A percentile compares a stretch with the other conserved stretches of the same genome.
These are phyloP conservation scores for Lentinula boryana DNA, from an alignment of 768 basidiomycete genomes.

Conservation along the genomic window DNA sequence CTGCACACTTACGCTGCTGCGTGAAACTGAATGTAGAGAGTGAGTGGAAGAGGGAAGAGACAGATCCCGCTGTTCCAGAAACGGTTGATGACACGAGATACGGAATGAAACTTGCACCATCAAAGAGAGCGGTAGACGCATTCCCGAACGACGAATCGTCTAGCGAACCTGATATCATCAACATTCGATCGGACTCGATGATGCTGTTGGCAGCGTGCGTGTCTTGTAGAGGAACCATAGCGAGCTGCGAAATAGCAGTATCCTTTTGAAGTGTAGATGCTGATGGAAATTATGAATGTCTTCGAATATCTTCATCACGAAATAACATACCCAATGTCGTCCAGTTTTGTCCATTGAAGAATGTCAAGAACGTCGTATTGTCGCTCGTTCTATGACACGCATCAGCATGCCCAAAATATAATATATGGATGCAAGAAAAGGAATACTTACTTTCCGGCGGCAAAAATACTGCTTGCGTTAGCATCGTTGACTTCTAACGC, in stretches of 20 bases:
- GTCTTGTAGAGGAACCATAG: slow-evolving; percentile 84
- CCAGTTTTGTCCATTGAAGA: slow-evolving; percentile 86
- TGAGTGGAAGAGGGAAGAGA: slow-evolving; percentile 82
- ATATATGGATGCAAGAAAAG: background rate
- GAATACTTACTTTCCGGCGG: slow-evolving; percentile 72
- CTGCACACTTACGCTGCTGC: slow-evolving; percentile 50
- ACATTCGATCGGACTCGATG: slow-evolving; percentile 80
- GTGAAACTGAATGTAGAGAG: slow-evolving; percentile 70
- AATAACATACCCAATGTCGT: slow-evolving; percentile 45
- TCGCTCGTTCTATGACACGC: slow-evolving; percentile 39
- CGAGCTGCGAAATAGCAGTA: slow-evolving; percentile 73
- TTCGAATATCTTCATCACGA: background rate
- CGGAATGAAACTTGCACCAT: slow-evolving; percentile 77
- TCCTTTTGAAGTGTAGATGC: slow-evolving; percentile 49
- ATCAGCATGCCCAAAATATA: background rate
- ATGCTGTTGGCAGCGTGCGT: slow-evolving; percentile 65
- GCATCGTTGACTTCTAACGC: slow-evolving; percentile 81
- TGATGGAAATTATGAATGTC: slow-evolving; percentile 18
- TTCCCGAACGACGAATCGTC: slow-evolving; percentile 66
- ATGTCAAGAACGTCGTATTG: slow-evolving; percentile 63
- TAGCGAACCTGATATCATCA: slow-evolving; percentile 82
- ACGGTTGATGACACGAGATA: slow-evolving; percentile 67
- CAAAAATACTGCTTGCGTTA: slow-evolving; percentile 82
- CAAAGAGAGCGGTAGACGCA: slow-evolving; percentile 81
- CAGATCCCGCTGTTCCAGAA: slow-evolving; percentile 61